Evolutionary conservation across 805 yeast species (phyloP).

Genomic region (Nakazawaea sp.): DNA sequence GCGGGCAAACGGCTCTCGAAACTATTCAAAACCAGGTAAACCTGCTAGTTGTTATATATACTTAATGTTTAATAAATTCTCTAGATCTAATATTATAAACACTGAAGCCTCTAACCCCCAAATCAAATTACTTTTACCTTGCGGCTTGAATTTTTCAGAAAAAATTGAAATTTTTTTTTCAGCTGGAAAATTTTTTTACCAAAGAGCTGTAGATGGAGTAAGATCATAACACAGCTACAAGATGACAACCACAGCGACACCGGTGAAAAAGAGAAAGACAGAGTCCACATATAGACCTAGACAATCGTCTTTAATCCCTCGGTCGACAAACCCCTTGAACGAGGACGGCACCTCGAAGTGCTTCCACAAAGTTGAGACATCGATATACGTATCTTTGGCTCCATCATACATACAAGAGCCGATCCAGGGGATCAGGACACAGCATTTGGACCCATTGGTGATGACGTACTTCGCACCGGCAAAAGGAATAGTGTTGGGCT

Average conservation of each 20-base stretch:
- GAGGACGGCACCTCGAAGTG: constrained; percentile 53
- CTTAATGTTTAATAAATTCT: too few relatives aligned
- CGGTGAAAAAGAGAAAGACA: not conserved
- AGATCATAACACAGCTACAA: not conserved
- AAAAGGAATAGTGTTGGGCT: constrained; percentile 80
- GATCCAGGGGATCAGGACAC: constrained; percentile 71
- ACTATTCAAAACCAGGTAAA: constrained; percentile 18
- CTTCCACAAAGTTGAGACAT: constrained; percentile 52
- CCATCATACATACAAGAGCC: constrained; percentile 71
- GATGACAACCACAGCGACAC: not conserved
- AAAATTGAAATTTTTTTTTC: too few relatives aligned
- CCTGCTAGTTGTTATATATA: not conserved
- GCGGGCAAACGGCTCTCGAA: constrained; percentile 16
- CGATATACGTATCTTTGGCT: constrained; percentile 79
- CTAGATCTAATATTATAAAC: too few relatives aligned
- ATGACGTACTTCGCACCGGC: constrained; percentile 73
- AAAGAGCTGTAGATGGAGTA: not conserved
- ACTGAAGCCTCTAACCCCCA: not conserved
- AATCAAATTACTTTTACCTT: not conserved
- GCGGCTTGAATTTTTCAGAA: too few relatives aligned
- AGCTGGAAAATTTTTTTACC: not conserved
- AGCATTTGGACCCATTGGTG: constrained; percentile 84
- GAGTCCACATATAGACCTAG: constrained; percentile 1
- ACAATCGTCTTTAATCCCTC: constrained; percentile 11
- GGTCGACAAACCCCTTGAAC: constrained; percentile 8